Evolutionary conservation across 2,329 filamentous ascomycete species (phyloP), one percentile per base, ranked within the genome.

Genomic region (Dichotomopilus funicola): DNA sequence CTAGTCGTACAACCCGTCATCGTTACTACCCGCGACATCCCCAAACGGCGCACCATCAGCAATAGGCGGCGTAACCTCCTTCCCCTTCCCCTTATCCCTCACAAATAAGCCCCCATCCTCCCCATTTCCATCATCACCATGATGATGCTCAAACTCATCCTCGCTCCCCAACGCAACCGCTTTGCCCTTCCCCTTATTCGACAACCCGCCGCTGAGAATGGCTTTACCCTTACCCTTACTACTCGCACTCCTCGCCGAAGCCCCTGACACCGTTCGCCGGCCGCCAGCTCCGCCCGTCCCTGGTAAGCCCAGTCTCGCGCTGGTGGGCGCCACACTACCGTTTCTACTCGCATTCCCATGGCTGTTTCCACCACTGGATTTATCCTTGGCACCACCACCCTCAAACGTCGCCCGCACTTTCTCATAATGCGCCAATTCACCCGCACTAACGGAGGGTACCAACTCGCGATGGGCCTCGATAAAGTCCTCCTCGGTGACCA

Each of bases 401-500:
- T 99, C 94, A 66, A 99, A 99, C 13, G 83, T 81, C 13, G 80
- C 83, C 41, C 94, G 78, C 5, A 99, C 92, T 0, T 81, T 76
- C 67, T 96, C 89, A 65, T 97, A 99, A 68, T 99, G 94, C 48
- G 87, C 81, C 42, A 99, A 75, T 73, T 99, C 94, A 59, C 95
- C 92, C 9, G 87, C 85, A 66, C 90, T 96, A 51, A 99, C 94
- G 73, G 87, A 91, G 12, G 91, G 91, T n/a, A 97, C 86, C 42
- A 99, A 79, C 72, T 97, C 94, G 44, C 76, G 75, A 65, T 92
- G 85, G 0, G 94, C 94, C 33, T 82, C 81, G 27, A 87, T 69
- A 67, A 99, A 99, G 70, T 99, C 94, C 49, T 87, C 81, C 70
- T 96, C 92, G 1, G 83, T 88, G 34, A 99, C 94, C 73, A 89